phyloP scores from a whole-genome alignment of 1,139 yeast species.

The Nematodospora anomalae region DNA sequence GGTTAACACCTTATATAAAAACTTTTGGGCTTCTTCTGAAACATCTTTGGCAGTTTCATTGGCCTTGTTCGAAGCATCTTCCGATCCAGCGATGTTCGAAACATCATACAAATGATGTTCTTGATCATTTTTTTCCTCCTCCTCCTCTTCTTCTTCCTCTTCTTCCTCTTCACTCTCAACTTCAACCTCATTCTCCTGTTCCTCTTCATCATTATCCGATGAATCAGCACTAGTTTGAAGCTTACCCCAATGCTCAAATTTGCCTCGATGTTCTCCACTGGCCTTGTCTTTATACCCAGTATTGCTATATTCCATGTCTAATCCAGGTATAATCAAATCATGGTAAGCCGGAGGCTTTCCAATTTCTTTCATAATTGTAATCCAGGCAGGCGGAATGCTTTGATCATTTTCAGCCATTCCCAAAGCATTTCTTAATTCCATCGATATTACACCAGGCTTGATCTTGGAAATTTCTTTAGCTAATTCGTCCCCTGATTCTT shows the following conservation, averaged over 20 bases:
- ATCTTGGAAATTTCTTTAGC: slow-evolving; percentile 37
- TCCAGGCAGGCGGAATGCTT: slow-evolving; percentile 77
- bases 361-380: slow-evolving; percentile 60
- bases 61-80: slow-evolving; percentile 3
- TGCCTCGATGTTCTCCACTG: slow-evolving; percentile 17
- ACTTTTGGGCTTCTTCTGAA: slow-evolving; percentile 5
- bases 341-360: slow-evolving; percentile 91
- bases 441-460: slow-evolving; percentile 70
- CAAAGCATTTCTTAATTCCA: slow-evolving; percentile 61
- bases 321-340: slow-evolving; percentile 58
- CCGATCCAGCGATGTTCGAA: slow-evolving; percentile 2
- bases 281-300: slow-evolving; percentile 32
- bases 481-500: slow-evolving; percentile 53
- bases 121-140: slow-evolving; percentile 7
- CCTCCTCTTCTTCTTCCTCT: slow-evolving; percentile 21
- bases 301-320: slow-evolving; percentile 42
- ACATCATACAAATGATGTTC: slow-evolving; percentile 4
- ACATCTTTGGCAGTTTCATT: slow-evolving; percentile 3
- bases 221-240: slow-evolving; percentile 37
- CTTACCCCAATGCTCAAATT: slow-evolving; percentile 42
- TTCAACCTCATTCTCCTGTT: slow-evolving; percentile 22
- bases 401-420: slow-evolving; percentile 58
- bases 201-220: slow-evolving; percentile 34
- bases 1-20: slow-evolving; percentile 12
- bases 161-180: slow-evolving; percentile 21